Evolutionary conservation across 495 filamentous ascomycete species (phyloP).

Genomic region (Aspergillus bridgeri): DNA sequence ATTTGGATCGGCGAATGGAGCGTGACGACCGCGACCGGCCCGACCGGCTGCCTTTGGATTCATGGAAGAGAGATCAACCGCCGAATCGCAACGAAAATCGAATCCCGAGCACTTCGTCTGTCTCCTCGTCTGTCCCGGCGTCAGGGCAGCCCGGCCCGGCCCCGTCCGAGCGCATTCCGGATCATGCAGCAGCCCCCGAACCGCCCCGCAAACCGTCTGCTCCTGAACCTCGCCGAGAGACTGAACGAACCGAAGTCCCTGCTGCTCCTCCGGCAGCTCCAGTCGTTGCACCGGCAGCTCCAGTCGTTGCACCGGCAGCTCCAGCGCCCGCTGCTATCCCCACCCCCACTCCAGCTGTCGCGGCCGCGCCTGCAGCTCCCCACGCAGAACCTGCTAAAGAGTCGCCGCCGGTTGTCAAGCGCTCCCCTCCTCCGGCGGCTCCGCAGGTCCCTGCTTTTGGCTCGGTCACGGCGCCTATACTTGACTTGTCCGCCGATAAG

Average conservation of each 20-base stretch:
- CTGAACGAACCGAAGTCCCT: constrained; percentile 15
- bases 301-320: no score
- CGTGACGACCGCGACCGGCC: constrained; percentile 59
- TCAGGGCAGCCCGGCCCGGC: constrained; percentile 15
- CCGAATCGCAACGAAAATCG: constrained; percentile 43
- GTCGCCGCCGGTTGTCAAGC: constrained; percentile 31
- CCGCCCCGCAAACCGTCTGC: constrained; percentile 37
- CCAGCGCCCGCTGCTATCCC: background rate
- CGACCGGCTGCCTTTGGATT: constrained; percentile 55
- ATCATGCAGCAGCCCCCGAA: constrained; percentile 37
- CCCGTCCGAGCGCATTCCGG: constrained; percentile 20
- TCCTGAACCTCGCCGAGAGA: constrained; percentile 39
- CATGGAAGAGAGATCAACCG: constrained; percentile 49
- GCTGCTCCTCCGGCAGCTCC: background rate
- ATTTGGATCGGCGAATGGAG: constrained; percentile 39
- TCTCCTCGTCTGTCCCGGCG: constrained; percentile 17
- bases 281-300: no score
- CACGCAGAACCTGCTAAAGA: constrained; percentile 43
- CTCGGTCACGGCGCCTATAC: constrained; percentile 43
- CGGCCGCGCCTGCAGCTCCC: constrained; percentile 32
- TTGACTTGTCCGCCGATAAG: constrained; percentile 28
- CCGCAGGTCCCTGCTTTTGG: constrained; percentile 83
- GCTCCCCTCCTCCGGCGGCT: constrained; percentile 70
- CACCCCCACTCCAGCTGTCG: no score
- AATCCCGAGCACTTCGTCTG: constrained; percentile 27